These are phyloP conservation scores for Trichoderma koningiopsis DNA, from an alignment of 2,329 filamentous ascomycete species.

Conservation along the genomic window DNA sequence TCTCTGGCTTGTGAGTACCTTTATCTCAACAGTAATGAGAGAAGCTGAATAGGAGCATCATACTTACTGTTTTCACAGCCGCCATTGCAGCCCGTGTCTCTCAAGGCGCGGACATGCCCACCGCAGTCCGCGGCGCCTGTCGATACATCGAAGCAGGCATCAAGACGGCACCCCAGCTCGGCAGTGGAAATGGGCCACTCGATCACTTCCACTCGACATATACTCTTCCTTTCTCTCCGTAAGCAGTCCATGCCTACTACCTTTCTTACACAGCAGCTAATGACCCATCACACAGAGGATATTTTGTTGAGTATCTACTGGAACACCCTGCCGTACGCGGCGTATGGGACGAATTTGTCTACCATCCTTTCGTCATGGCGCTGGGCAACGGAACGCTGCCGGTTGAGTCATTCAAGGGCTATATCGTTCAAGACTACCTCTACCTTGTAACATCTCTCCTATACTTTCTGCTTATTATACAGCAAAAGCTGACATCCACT, in stretches of 20 bases:
- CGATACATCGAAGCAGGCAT: conserved; percentile 74
- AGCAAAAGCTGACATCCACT: background rate
- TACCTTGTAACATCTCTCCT: conserved; percentile 64
- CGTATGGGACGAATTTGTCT: conserved; percentile 74
- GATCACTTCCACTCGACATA: conserved; percentile 78
- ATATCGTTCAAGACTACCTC: conserved; percentile 89
- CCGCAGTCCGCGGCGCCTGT: conserved; percentile 68
- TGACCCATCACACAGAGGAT: conserved; percentile 53
- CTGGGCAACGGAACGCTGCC: conserved; percentile 77
- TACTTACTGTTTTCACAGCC: conserved; percentile 44
- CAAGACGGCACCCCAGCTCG: conserved; percentile 62
- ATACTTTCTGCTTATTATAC: accelerated
- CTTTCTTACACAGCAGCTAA: background rate
- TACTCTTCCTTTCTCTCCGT: conserved; percentile 68
- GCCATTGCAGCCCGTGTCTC: conserved; percentile 76
- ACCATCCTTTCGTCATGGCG: conserved; percentile 79
- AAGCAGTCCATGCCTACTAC: conserved; percentile 30
- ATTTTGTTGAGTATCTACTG: conserved; percentile 82
- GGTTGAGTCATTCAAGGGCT: conserved; percentile 78
- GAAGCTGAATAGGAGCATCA: background rate
- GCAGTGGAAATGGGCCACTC: conserved; percentile 70
- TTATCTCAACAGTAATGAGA: background rate
- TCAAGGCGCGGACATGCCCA: conserved; percentile 56
- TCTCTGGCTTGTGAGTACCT: conserved; percentile 74
- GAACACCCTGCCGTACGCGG: conserved; percentile 71